Percentiles rank a stretch among this genome's conserved stretches.
Conservation (phyloP, 352 stramenopile genomes). For the Pythium dissotocum region DNA sequence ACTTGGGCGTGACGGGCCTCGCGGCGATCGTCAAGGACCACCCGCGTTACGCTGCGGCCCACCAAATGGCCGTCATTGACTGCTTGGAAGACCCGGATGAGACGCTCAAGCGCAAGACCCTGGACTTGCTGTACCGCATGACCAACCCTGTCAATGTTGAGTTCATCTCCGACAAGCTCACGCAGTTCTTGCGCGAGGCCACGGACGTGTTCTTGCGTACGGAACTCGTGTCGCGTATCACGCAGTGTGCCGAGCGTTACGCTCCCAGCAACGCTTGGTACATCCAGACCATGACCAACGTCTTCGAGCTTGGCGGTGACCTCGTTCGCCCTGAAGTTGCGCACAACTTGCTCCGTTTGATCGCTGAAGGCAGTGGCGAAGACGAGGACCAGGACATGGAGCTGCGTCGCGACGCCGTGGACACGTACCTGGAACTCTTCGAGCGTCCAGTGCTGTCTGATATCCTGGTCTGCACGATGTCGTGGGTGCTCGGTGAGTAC, state of each 20-base stretch:
- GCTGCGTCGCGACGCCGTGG: constrained; percentile 95
- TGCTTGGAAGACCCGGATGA: constrained; percentile 99
- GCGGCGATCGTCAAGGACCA: constrained; percentile 97
- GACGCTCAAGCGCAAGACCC: constrained; percentile 98
- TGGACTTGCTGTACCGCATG: constrained; percentile 97
- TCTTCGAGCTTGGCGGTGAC: constrained; percentile 96
- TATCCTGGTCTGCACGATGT: constrained; percentile 97
- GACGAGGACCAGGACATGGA: constrained; percentile 96
- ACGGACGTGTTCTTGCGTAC: constrained; percentile 97
- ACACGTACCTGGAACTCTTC: constrained; percentile 96
- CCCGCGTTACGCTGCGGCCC: constrained; percentile 95
- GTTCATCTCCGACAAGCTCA: constrained; percentile 99
- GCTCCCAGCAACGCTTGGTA: constrained; percentile 99
- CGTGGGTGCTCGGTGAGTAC: constrained; percentile 99
- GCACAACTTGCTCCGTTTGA: constrained; percentile 98
- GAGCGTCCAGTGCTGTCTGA: constrained; percentile 94
- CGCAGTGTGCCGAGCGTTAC: constrained; percentile 96
- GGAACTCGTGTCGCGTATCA: constrained; percentile 97
- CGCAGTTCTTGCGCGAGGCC: constrained; percentile 94
- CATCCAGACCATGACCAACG: constrained; percentile 97
- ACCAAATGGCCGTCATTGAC: constrained; percentile 99
- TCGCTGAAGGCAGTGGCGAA: constrained; percentile 97
- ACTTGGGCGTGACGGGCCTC: constrained; percentile 98
- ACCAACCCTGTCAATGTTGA: constrained; percentile 99
- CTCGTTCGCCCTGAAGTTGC: constrained; percentile 96